Evolutionary conservation across 805 yeast genomes (phyloP), one percentile per base, ranked within the genome.

Genomic region (Spathaspora sp.): DNA sequence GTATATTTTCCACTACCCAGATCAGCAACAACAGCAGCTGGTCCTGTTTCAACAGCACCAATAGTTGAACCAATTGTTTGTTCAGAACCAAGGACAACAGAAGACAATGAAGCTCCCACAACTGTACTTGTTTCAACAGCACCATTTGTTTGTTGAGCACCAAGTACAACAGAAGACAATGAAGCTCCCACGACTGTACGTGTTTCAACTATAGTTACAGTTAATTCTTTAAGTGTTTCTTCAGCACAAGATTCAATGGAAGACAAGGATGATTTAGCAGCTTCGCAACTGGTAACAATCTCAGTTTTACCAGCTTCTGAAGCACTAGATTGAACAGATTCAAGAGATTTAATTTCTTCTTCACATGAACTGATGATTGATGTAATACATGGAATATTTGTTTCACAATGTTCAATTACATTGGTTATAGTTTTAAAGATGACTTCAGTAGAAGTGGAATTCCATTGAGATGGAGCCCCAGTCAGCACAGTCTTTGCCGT

Each of bases 321-420:
- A 16, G 42, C 28, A 26, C 32, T 44, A 23, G 54, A 44, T 31
- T 43, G 42, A 7, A 42, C 47, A 12, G 50, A 48, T 49, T 51
- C 42, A 20, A 51, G 31, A 31, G 53, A 47, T 7, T 35, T 19
- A n/a, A 48, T 51, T 7, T 19, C 54, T 7, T 50, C 48, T 35
- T 51, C 54, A 46, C 54, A 51, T 12, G 54, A 51, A 10, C 44
- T 50, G 16, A 51, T 44, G 6, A 42, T n/a, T 42, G 45, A 42
- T 5, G n/a, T 14, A 35, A 35, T 35, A 16, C 40, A 35, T 35
- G 40, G 40, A 14, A 35, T n/a, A 35, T 35, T 35, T 14, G 40
- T 35, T 14, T 35, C 18, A 35, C 40, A 35, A 16, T 35, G 9
- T 35, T 35, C 40, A 35, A 35, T 14, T 14, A 16, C 18, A 3